Evolutionary conservation across 768 basidiomycete genomes (phyloP).

Genomic region (Tricholomella constricta): DNA sequence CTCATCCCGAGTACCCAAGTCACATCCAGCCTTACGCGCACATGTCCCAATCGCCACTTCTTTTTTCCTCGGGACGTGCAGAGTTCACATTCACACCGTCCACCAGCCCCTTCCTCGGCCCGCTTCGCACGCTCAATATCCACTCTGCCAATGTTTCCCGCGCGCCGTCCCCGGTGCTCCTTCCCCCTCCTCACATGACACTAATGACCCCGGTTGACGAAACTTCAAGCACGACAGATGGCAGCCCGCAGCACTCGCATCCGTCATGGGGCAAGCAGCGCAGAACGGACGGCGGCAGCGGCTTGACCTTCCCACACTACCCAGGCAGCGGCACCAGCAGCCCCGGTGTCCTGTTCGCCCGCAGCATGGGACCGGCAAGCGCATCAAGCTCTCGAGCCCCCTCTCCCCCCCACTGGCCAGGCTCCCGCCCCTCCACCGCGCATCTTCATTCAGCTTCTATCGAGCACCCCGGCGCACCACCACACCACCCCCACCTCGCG

Average conservation of each 20-base stretch:
- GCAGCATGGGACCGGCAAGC: constrained; percentile 38
- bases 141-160: constrained; percentile 70
- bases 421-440: constrained; percentile 30
- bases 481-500: constrained; percentile 66
- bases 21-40: background rate
- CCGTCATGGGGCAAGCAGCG: constrained; percentile 10
- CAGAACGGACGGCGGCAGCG: constrained; percentile 11
- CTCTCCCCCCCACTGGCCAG: constrained; percentile 60
- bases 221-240: constrained; percentile 5
- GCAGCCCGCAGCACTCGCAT: constrained; percentile 30
- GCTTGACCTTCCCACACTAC: constrained; percentile 25
- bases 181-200: constrained; percentile 50
- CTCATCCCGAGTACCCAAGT: constrained; percentile 27
- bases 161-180: constrained; percentile 68
- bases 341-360: constrained; percentile 52
- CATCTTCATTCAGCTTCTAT: constrained; percentile 6
- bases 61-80: constrained; percentile 30
- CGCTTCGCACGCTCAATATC: constrained; percentile 72
- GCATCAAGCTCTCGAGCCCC: constrained; percentile 61
- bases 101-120: constrained; percentile 80
- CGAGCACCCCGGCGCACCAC: constrained; percentile 11
- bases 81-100: constrained; percentile 62
- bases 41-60: constrained; percentile 33
- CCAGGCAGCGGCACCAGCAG: constrained; percentile 47
- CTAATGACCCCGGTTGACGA: constrained; percentile 25